Conservation (phyloP, 495 filamentous ascomycete species). For the Hyphodiscus hymeniophilus region DNA sequence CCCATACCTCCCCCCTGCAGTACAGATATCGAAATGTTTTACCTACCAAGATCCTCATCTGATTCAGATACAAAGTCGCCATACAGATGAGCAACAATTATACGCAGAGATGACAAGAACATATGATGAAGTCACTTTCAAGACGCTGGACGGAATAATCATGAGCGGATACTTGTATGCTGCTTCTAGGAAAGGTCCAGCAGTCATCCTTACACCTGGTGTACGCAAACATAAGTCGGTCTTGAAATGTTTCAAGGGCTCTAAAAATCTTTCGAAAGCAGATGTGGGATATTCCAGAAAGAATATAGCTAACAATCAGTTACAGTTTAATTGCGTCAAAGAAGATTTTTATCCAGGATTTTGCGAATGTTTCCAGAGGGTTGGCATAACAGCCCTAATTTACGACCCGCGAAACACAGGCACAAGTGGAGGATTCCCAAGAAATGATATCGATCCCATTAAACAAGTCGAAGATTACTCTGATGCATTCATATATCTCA, state of each 20-base stretch:
- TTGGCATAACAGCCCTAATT: slow-evolving; percentile 29
- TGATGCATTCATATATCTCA: slow-evolving; percentile 30
- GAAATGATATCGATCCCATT: slow-evolving; percentile 32
- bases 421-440: slow-evolving; percentile 33
- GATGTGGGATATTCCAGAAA: neutral
- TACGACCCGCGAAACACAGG: slow-evolving; percentile 36
- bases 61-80: too few species aligned
- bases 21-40: too few species aligned
- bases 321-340: slow-evolving; percentile 38
- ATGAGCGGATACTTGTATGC: slow-evolving; percentile 26
- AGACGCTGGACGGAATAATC: slow-evolving; percentile 23
- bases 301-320: neutral
- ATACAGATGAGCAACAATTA: too few species aligned
- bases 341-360: slow-evolving; percentile 29
- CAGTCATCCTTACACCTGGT: slow-evolving; percentile 19
- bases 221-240: slow-evolving; percentile 6
- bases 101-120: too few species aligned
- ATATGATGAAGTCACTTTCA: too few species aligned
- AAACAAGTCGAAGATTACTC: slow-evolving; percentile 29
- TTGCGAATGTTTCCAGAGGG: slow-evolving; percentile 31
- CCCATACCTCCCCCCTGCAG: too few species aligned
- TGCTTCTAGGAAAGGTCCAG: slow-evolving; percentile 17
- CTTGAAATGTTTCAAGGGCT: neutral
- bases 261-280: neutral
- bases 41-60: too few species aligned